Evolutionary conservation across 2,329 filamentous ascomycete species (phyloP).

Genomic region (Xylaria sp.): DNA sequence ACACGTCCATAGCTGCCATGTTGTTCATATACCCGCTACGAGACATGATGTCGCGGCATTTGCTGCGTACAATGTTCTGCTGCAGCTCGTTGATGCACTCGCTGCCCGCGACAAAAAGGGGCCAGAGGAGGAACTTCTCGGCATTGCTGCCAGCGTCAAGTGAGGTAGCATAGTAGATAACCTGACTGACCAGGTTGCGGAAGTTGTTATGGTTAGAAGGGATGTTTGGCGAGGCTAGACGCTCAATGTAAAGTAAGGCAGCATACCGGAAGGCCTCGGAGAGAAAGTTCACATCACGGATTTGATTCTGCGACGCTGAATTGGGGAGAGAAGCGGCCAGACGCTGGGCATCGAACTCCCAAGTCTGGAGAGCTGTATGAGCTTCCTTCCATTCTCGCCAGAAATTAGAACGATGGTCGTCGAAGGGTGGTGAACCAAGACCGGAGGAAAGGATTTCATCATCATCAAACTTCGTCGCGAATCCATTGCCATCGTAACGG

Average conservation of each 20-base stretch:
- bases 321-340: constrained; percentile 57
- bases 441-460: constrained; percentile 56
- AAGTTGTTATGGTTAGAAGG: constrained; percentile 78
- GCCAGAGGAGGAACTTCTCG: constrained; percentile 93
- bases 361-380: constrained; percentile 75
- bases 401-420: constrained; percentile 70
- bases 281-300: constrained; percentile 78
- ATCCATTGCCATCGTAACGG: constrained; percentile 72
- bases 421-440: constrained; percentile 49
- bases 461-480: constrained; percentile 60
- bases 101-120: constrained; percentile 86
- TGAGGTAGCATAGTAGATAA: constrained; percentile 81
- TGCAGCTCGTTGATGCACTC: constrained; percentile 85
- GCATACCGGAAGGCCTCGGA: constrained; percentile 91
- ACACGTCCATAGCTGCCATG: constrained; percentile 79
- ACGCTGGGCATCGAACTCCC: constrained; percentile 71
- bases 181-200: constrained; percentile 80
- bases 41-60: constrained; percentile 84
- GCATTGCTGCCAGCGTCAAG: constrained; percentile 73
- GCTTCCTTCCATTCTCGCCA: constrained; percentile 88
- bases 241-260: constrained; percentile 86
- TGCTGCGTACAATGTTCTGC: constrained; percentile 76
- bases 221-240: constrained; percentile 76
- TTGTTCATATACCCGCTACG: constrained; percentile 96
- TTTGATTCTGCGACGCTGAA: constrained; percentile 62